A percentile compares a stretch with the other conserved stretches of the same genome.
phyloP scores from a whole-genome alignment of 345 rosid species.

The Heritiera littoralis region DNA sequence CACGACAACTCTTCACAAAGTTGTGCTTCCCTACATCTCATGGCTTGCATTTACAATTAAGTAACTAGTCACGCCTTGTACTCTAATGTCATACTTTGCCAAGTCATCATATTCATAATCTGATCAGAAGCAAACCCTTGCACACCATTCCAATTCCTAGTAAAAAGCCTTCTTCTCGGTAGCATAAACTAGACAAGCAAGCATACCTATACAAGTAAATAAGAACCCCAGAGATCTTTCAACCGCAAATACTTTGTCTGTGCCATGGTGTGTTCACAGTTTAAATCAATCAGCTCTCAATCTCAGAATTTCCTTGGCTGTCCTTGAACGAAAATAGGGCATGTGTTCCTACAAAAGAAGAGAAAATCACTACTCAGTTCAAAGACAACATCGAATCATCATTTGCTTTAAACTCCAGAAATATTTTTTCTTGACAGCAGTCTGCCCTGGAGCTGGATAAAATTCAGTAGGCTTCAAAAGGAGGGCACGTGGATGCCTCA shows the following conservation, averaged over 20 bases:
- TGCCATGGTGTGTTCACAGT: neutral
- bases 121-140: neutral
- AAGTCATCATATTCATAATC: neutral
- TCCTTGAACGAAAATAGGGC: conserved; percentile 89
- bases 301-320: conserved; percentile 86
- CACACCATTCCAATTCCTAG: neutral
- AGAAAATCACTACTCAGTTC: neutral
- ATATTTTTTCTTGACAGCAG: neutral
- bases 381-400: neutral
- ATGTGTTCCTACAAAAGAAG: conserved; percentile 65
- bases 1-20: neutral
- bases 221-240: neutral
- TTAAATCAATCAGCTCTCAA: conserved; percentile 75
- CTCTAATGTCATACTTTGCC: neutral
- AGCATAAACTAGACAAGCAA: neutral
- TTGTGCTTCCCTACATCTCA: neutral
- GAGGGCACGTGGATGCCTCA: neutral
- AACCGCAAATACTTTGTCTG: neutral
- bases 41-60: neutral
- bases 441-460: neutral
- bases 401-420: neutral
- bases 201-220: neutral
- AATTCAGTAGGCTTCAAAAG: neutral
- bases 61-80: no score
- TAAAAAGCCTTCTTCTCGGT: neutral